Evolutionary conservation across 2,329 filamentous ascomycete genomes (phyloP), one percentile per base, ranked within the genome.

Genomic region (Verticillium nubilum): DNA sequence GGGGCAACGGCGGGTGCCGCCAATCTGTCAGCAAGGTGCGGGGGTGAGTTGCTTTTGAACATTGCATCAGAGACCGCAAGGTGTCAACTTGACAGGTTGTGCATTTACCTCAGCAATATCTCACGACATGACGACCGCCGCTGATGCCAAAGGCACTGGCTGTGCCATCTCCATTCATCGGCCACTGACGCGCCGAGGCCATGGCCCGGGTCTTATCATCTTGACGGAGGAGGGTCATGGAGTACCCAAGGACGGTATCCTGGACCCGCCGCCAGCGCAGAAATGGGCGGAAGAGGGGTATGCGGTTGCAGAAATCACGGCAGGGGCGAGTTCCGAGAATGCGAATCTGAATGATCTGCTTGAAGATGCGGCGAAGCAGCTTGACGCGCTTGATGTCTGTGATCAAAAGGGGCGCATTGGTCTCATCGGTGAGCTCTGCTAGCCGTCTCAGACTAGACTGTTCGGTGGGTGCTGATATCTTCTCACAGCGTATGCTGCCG

Each of bases 201-300:
- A 60, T 15, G 73, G 73, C 2, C 73, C 73, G 0, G 72, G 70
- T 25, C 65, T 75, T 15, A 52, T 75, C 5, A 62, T 73, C 13
- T 17, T 75, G 35, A 58, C 60, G 2, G 60, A 61, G 23, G 29
- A 58, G 10, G 57, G 57, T 15, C 31, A 26, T 13, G 25, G 15
- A 1, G 17, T 17, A 5, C 29, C 28, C 4, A 56, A 25, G 23
- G 25, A 65, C 35, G 63, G 57, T 33, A 69, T 65, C 23, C 59
- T 59, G 56, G 66, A 67, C 63, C 72, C 59, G 61, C 76, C 78
- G 58, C 86, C 87, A 0, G 76, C 80, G 9, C 83, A 84, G 0
- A 91, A 90, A 71, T 90, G 88, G 88, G 87, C 86, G 0, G 87
- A 91, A 67, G 88, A 91, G 68, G 86, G 87, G 0, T 90, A 84